Base-by-base conservation (phyloP, 306 rosid genomes). In the Fragaria vesca region DNA sequence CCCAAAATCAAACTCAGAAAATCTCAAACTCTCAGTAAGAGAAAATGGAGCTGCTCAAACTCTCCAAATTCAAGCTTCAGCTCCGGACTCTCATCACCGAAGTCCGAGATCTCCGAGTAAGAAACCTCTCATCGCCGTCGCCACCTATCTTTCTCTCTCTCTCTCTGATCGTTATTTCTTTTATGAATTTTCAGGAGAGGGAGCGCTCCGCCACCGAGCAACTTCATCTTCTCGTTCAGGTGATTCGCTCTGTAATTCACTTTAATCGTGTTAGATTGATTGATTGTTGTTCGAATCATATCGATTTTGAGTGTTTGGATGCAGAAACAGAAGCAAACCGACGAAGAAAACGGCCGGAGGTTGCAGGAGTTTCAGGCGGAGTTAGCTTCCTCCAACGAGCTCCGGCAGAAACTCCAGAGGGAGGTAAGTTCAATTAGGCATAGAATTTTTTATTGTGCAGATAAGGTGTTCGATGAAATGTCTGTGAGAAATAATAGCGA, bases 1-100 rank as follows among this genome's bases (percentile, higher is more conserved):
- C 42, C 42, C 20, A 51, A 72, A 34, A 51, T 52, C 3, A 72
- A 16, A 52, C 4, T 7, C 24, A 50, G 52, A 28, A 12, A 16
- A 32, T 24, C 21, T 36, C 73, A 13, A 3, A 69, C 13, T 12
- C 52, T 55, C 24, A 48, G 0, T 43, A 20, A 74, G 76, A 73
- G 51, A 77, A 77, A 18, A 92, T 90, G 96, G 97, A 85, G 70
- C 69, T 90, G 81, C 96, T 90, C 11, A 86, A 81, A 82, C 71
- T 93, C 42, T 93, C 96, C 18, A 93, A 89, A 85, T 87, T 93
- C 85, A 93, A 81, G 84, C 93, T 90, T 75, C 96, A 86, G 76
- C 88, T 93, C 57, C 93, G 83, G 73, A 55, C 93, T 26, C 86
- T 89, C 43, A 58, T 89, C 73, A 28, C 91, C 52, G 96, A 93